phyloP scores from a whole-genome alignment of 1,139 yeast genomes.

The Entelexis paramagnoliae region DNA sequence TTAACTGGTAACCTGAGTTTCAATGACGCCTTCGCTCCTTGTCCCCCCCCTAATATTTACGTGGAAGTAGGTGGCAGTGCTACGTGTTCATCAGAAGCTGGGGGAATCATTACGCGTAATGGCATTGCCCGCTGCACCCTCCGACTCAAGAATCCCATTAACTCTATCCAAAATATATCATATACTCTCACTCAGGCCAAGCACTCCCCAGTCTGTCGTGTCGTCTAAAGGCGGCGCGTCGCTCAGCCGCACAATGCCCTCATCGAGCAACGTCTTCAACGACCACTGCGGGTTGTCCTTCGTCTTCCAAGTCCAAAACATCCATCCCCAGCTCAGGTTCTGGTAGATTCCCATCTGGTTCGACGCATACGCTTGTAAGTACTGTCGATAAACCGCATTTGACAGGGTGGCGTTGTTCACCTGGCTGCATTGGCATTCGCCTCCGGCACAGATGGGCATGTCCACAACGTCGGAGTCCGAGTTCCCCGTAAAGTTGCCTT shows the following conservation, averaged over 20 bases:
- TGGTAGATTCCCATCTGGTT: conserved; percentile 46
- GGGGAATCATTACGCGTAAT: too few relatives aligned
- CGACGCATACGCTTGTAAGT: conserved; percentile 30
- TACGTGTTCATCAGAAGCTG: too few relatives aligned
- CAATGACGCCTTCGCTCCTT: too few relatives aligned
- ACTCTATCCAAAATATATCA: background rate
- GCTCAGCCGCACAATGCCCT: background rate
- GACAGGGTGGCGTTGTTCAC: conserved; percentile 27
- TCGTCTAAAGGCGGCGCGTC: background rate
- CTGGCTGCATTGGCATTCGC: conserved; percentile 29
- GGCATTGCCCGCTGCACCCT: too few relatives aligned
- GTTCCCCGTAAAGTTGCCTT: conserved; percentile 45
- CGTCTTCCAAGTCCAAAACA: conserved; percentile 83
- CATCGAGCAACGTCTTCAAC: conserved; percentile 1
- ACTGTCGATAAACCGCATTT: conserved; percentile 27
- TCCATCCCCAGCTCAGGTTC: conserved; percentile 23
- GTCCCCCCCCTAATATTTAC: too few relatives aligned
- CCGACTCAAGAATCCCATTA: too few relatives aligned
- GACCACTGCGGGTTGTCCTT: conserved; percentile 76
- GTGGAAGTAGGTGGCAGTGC: too few relatives aligned
- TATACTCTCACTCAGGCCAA: conserved; percentile 2
- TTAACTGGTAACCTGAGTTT: too few relatives aligned
- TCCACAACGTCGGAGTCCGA: conserved; percentile 39
- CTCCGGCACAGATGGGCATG: conserved; percentile 71
- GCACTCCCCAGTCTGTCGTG: conserved; percentile 1